Evolutionary conservation across 306 rosid genomes (phyloP).

Genomic region (Senna tora): DNA sequence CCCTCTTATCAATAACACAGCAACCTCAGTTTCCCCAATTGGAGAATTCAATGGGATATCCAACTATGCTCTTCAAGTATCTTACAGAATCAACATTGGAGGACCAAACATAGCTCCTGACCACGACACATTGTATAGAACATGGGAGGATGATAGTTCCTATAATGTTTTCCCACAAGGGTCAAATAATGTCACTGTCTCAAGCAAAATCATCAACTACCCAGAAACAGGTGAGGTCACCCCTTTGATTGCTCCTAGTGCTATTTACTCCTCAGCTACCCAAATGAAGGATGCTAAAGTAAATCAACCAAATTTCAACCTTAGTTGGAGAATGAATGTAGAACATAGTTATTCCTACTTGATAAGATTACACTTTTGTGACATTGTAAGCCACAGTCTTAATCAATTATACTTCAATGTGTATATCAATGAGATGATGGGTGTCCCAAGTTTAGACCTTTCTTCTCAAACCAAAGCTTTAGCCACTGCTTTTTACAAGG

Average conservation of each 20-base stretch:
- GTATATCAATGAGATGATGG: constrained; percentile 60
- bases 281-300: constrained; percentile 53
- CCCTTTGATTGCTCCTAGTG: constrained; percentile 64
- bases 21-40: constrained; percentile 47
- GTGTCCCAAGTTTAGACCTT: constrained; percentile 57
- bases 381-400: constrained; percentile 65
- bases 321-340: constrained; percentile 70
- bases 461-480: constrained; percentile 61
- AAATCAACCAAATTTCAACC: constrained; percentile 55
- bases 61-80: constrained; percentile 52
- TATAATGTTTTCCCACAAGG: constrained; percentile 63
- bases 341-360: constrained; percentile 65
- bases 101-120: constrained; percentile 55
- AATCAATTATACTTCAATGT: constrained; percentile 61
- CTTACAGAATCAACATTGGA: constrained; percentile 72
- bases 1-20: constrained; percentile 50
- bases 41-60: constrained; percentile 52
- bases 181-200: constrained; percentile 44
- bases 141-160: constrained; percentile 65
- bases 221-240: constrained; percentile 38
- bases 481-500: constrained; percentile 61
- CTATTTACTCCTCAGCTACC: constrained; percentile 60
- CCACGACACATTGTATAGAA: constrained; percentile 63
- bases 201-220: constrained; percentile 49
- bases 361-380: constrained; percentile 86